Evolutionary conservation across 495 filamentous ascomycete genomes (phyloP), one percentile per base, ranked within the genome.

Genomic region (Tricharina praecox): DNA sequence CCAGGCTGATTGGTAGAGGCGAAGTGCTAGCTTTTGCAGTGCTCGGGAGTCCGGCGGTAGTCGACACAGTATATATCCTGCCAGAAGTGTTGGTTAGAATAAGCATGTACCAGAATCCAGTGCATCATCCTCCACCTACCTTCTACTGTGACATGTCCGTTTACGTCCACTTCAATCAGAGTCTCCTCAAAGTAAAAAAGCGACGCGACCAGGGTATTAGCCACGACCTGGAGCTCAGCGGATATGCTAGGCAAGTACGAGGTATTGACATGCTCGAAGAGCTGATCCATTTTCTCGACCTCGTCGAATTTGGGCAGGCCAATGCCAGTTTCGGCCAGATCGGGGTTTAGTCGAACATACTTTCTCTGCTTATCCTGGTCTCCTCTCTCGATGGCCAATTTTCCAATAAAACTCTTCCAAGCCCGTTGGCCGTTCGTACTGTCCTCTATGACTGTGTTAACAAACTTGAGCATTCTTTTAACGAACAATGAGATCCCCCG

Each of bases 241-340:
- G n/a, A n/a, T n/a, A n/a, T n/a, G n/a, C 8, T 23, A 35, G 11
- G 44, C 44, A 2, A 19, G 24, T 3, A 13, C 15, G n/a, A 52
- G 53, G 10, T 35, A 7, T 51, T 52, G 40, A 50, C 52, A 23
- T 37, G 4, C 15, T 45, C 32, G 10, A 45, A 34, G 8, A 58
- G 21, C 10, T 20, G 5, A 23, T 37, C 32, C 40, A 58, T 53
- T 7, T 44, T 50, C 11, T 52, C 42, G 23, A 64, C 58, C 18
- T 52, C 58, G 37, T 65, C 62, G 8, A 65, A 45, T 11, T 36
- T 33, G 0, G 62, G 63, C 7, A 54, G 55, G 40, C 47, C 47
- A 11, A 5, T 8, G 23, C 37, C 20, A 18, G 40, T 23, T 7
- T 51, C 33, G 1, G 34, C 44, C 28, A 60, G 51, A 24, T 65